These are phyloP conservation scores for Monosporascus ibericus DNA, from an alignment of 2,329 filamentous ascomycete genomes.

Conservation along the genomic window DNA sequence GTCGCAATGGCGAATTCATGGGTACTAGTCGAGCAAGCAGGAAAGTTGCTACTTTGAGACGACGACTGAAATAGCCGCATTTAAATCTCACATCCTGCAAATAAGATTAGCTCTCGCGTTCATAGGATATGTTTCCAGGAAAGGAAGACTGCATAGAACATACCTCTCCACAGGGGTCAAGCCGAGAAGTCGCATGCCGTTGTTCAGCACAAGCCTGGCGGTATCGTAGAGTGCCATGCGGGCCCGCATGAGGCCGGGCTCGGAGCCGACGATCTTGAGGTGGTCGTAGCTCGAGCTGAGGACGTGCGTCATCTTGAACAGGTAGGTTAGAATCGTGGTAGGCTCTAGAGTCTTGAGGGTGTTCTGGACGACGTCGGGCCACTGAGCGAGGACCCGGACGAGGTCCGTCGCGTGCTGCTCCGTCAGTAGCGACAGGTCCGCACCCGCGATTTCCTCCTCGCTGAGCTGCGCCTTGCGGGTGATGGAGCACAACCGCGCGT, in stretches of 20 bases:
- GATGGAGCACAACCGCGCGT: constrained; percentile 52
- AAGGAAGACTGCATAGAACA: background rate
- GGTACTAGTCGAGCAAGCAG: no score
- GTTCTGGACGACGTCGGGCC: constrained; percentile 79
- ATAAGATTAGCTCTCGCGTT: no score
- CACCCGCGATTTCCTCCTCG: constrained; percentile 33
- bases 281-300: constrained; percentile 78
- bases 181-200: constrained; percentile 78
- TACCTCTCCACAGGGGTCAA: constrained; percentile 67
- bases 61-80: no score
- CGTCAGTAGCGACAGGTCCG: constrained; percentile 54
- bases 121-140: no score
- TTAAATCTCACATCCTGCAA: no score
- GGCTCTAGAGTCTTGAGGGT: constrained; percentile 79
- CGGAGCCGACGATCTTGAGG: constrained; percentile 74
- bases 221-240: constrained; percentile 74
- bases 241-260: constrained; percentile 63
- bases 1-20: no score
- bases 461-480: constrained; percentile 23
- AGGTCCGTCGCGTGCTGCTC: constrained; percentile 55
- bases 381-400: constrained; percentile 70
- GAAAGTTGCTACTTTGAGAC: no score
- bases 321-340: constrained; percentile 52
- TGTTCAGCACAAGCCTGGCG: constrained; percentile 68
- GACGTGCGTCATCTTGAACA: constrained; percentile 70